A percentile compares a stretch with the other conserved stretches of the same genome.
Evolutionary conservation across 345 rosid species (phyloP).

Genomic region (Garcia nutans): DNA sequence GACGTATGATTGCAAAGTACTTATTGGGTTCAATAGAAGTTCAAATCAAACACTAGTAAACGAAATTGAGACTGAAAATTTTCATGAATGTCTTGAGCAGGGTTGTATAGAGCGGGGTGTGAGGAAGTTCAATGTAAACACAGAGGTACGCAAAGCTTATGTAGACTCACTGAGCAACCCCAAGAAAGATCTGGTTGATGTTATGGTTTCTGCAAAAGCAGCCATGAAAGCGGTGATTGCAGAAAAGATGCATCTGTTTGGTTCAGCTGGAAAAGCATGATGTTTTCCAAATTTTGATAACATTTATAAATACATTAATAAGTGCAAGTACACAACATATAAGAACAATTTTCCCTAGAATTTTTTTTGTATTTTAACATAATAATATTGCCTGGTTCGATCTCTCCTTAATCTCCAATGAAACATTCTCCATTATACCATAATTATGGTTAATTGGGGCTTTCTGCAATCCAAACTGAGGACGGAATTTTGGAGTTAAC

Average conservation of each 20-base stretch:
- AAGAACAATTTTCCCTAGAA: too few species aligned
- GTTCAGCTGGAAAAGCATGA: constrained; percentile 85
- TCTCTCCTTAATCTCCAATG: too few species aligned
- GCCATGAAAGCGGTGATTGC: constrained; percentile 82
- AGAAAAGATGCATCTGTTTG: constrained; percentile 83
- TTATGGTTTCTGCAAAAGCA: constrained; percentile 69
- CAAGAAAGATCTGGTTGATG: constrained; percentile 65
- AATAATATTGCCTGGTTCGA: too few species aligned
- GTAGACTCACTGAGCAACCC: constrained; percentile 57
- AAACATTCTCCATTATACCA: neutral
- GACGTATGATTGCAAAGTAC: neutral
- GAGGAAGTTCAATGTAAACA: constrained; percentile 89
- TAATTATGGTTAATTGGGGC: neutral
- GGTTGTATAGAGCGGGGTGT: constrained; percentile 71
- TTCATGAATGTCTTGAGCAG: constrained; percentile 35
- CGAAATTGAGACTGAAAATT: constrained; percentile 1
- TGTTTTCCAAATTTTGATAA: neutral
- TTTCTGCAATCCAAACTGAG: too few species aligned
- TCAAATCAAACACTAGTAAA: constrained; percentile 1
- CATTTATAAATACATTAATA: too few species aligned
- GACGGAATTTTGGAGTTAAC: too few species aligned
- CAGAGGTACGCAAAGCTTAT: constrained; percentile 82
- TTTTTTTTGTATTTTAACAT: too few species aligned
- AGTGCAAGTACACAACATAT: too few species aligned
- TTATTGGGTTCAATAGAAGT: neutral